Base-by-base conservation (phyloP, 352 stramenopile species). In the Globisporangium spinosum region DNA sequence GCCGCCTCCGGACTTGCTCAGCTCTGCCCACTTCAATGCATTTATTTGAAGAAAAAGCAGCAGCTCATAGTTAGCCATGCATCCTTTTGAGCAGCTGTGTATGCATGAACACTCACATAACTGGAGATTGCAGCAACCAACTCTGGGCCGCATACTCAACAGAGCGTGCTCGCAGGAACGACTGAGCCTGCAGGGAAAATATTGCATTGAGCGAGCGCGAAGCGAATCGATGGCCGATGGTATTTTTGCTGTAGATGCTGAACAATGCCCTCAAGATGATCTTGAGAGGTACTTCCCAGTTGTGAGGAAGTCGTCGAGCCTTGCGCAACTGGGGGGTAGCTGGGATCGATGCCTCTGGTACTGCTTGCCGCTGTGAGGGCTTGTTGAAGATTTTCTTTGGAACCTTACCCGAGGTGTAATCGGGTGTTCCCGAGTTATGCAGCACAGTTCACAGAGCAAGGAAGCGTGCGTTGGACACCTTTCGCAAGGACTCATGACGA, bases 181-280 rank as follows among this genome's bases (percentile, higher is more conserved):
- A 73, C 45, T 13, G 79, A 72, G 0, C 54, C 67, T 22, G 68
- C 27, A 6, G 80, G 74, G 20, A 78, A 89, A 25, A 85, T 68
- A 40, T 80, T 82, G n/a, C 64, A 73, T 34, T 87, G 74, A 10
- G 81, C 74, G 25, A 91, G 64, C 5, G 78, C 81, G 34, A 88
- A 81, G 20, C 83, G 76, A 29, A 87, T 29, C 6, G 83, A 91
- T 29, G 81, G 70, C 32, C 79, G 71, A 9, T 83, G 81, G 32
- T 69, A 87, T 23, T 61, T 71, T 3, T 61, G 67, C 51, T 78
- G 72, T 45, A 91, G 70, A 38, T 81, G 66, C 9, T 76, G 65
- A 2, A 73, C 78, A 12, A 91, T 56, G 60, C 70, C 73, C 22
- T 78, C 70, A 43, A 89, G 29, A 17, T 64, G 68, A 53, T 89